These are phyloP conservation scores for Bruguiera parviflora DNA, from an alignment of 345 rosid genomes.

Conservation along the genomic window DNA sequence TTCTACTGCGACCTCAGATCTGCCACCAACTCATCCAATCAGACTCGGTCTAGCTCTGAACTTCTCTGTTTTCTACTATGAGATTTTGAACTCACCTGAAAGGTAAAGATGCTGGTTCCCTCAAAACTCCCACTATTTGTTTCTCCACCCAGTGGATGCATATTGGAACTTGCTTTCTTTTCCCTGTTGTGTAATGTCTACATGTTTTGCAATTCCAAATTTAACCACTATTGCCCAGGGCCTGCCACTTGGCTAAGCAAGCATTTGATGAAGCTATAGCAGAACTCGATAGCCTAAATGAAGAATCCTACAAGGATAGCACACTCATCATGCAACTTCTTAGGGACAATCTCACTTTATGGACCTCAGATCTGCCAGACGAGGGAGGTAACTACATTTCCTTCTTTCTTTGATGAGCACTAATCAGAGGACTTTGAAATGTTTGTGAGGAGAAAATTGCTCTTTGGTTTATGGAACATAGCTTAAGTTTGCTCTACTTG, in stretches of 20 bases:
- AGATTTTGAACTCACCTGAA: constrained; percentile 44
- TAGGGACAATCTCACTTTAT: constrained; percentile 78
- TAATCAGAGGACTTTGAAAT: neutral
- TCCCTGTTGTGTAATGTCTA: neutral
- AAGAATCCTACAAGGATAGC: constrained; percentile 86
- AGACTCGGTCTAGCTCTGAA: constrained; percentile 47
- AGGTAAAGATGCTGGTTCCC: constrained; percentile 9
- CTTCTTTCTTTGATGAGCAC: neutral
- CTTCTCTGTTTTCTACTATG: constrained; percentile 48
- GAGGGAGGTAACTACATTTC: constrained; percentile 61
- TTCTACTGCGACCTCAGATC: constrained; percentile 25
- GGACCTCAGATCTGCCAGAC: constrained; percentile 82
- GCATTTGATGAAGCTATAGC: constrained; percentile 89
- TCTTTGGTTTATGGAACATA: neutral
- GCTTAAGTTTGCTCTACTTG: neutral
- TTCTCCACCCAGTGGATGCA: no score
- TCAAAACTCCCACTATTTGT: no score
- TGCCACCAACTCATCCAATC: constrained; percentile 46
- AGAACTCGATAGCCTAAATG: constrained; percentile 82
- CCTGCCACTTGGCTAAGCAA: constrained; percentile 78
- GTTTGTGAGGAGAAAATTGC: neutral
- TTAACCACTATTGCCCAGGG: constrained; percentile 39
- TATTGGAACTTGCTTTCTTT: neutral
- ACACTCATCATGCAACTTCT: constrained; percentile 90
- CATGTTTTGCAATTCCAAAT: neutral